Base-by-base conservation (phyloP, 75 land plant species). In the Adiantum capillusveneris region DNA sequence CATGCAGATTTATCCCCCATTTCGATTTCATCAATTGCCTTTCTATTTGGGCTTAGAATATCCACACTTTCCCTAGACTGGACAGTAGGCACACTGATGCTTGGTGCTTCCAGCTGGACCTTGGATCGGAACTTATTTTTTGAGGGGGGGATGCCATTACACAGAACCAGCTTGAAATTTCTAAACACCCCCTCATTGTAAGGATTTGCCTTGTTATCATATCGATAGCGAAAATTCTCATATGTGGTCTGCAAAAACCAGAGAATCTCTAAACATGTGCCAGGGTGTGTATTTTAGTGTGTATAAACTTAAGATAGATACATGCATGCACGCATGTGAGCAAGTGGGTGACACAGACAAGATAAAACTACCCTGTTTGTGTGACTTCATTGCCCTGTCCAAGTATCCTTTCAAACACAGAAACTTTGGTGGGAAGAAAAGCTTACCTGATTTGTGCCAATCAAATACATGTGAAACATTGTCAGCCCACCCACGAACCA, bases 401-500 rank as follows among this genome's bases (percentile, higher is more conserved):
- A n/a, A n/a, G n/a, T n/a, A n/a, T n/a, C n/a, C n/a, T n/a, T n/a
- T n/a, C n/a, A n/a, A n/a, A n/a, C n/a, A n/a, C n/a, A n/a, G n/a
- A n/a, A n/a, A n/a, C n/a, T n/a, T n/a, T n/a, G n/a, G n/a, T n/a
- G n/a, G n/a, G n/a, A n/a, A n/a, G n/a, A n/a, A n/a, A n/a, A 34
- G 50, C 50, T 24, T 25, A 86, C 90, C 83, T 86, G 86, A 58
- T 86, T 86, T 28, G 83, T 86, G 53, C 68, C 46, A 20, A 86
- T 80, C 25, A 86, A 60, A 57, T 83, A 86, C 25, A 79, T 31
- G 58, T 86, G 90, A 44, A 86, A 86, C 7, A 63, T 57, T 22
- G 86, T 79, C 20, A 86, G 70, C 1, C 90, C 90, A 37, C 90
- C 90, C 48, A 86, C 90, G 60, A 86, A 86, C 90, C 90, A 86